Percentiles rank a stretch among this genome's conserved stretches.
phyloP scores from a whole-genome alignment of 2,329 filamentous ascomycete species.

The Aspergillus luchuensis region DNA sequence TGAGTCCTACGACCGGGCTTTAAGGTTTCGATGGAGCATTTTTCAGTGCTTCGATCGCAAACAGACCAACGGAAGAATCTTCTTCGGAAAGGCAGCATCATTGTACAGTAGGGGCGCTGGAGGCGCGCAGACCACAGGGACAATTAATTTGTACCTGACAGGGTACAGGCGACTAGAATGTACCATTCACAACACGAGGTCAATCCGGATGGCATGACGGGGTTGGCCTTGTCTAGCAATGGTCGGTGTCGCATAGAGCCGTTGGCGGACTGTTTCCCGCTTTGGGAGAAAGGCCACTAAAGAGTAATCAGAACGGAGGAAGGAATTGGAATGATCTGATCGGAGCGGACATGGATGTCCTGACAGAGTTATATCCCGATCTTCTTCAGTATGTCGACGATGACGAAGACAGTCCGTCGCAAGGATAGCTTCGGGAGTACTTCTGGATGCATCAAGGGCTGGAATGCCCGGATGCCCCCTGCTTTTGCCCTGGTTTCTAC shows the following conservation, averaged over 20 bases:
- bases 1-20: background rate
- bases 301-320: background rate
- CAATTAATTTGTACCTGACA: background rate
- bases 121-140: background rate
- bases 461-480: conserved; percentile 2
- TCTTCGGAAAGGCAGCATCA: background rate
- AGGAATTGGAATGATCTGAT: background rate
- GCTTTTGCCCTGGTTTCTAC: background rate
- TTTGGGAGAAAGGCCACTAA: background rate
- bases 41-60: background rate
- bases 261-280: background rate
- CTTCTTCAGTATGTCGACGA: background rate
- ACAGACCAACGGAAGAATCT: background rate
- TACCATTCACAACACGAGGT: conserved; percentile 1
- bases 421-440: background rate
- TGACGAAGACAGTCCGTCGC: background rate
- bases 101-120: background rate
- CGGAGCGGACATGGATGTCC: background rate
- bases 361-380: conserved; percentile 1
- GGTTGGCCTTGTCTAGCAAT: background rate
- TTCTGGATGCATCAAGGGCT: background rate
- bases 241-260: background rate
- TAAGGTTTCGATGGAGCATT: background rate
- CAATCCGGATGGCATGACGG: background rate
- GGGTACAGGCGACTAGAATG: background rate